phyloP scores from a whole-genome alignment of 768 basidiomycete species.

The Calocybe gangraenosa region DNA sequence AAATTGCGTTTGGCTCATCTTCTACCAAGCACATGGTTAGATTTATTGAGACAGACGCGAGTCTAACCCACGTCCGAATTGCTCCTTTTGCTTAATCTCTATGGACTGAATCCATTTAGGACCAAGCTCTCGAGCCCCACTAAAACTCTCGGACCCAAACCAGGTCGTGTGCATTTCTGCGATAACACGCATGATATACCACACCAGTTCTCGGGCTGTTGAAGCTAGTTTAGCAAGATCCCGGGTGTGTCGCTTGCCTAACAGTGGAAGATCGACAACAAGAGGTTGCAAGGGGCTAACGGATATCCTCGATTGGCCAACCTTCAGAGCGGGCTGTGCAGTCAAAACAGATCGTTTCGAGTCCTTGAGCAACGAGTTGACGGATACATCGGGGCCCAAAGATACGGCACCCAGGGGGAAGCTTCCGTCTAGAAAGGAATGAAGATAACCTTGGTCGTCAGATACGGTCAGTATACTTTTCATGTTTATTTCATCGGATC shows the following conservation, averaged over 20 bases:
- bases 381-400: slow-evolving; percentile 27
- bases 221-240: slow-evolving; percentile 72
- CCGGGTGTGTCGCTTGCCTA: slow-evolving; percentile 51
- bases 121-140: slow-evolving; percentile 69
- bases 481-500: slow-evolving; percentile 47
- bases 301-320: slow-evolving; percentile 18
- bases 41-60: slow-evolving; percentile 5
- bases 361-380: slow-evolving; percentile 44
- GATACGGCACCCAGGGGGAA: slow-evolving; percentile 61
- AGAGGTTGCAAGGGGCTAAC: slow-evolving; percentile 38
- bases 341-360: slow-evolving; percentile 42
- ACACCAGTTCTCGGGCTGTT: slow-evolving; percentile 62
- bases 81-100: slow-evolving; percentile 58
- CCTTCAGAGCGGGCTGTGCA: slow-evolving; percentile 35
- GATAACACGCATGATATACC: slow-evolving; percentile 66
- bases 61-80: slow-evolving; percentile 56
- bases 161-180: slow-evolving; percentile 71
- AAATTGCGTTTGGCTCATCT: slow-evolving; percentile 54
- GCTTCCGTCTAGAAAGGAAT: slow-evolving; percentile 71
- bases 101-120: slow-evolving; percentile 67
- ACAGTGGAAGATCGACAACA: slow-evolving; percentile 51
- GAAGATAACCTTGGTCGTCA: slow-evolving; percentile 54
- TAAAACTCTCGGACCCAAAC: slow-evolving; percentile 64
- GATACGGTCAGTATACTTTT: slow-evolving; percentile 64
- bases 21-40: slow-evolving; percentile 34